A percentile compares a stretch with the other conserved stretches of the same genome.
Evolutionary conservation across 768 basidiomycete species (phyloP).

Genomic region (Tulasnella sp.): DNA sequence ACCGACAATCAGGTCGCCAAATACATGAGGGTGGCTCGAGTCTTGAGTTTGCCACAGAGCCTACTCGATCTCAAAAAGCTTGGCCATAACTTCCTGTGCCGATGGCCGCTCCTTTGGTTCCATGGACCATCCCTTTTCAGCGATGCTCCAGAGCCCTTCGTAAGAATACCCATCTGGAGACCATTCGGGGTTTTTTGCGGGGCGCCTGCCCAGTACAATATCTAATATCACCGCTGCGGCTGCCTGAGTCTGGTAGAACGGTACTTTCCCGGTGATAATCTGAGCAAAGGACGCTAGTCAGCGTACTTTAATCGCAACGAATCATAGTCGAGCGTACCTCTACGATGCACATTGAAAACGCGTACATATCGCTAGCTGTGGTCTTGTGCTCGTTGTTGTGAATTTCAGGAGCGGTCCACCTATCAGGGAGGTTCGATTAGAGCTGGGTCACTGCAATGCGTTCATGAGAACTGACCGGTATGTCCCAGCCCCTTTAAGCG

Average conservation of each 20-base stretch:
- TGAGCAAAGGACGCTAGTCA: background rate
- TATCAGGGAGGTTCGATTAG: background rate
- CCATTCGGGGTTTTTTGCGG: background rate
- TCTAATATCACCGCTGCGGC: background rate
- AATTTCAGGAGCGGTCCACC: conserved; percentile 13
- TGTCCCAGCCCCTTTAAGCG: conserved; percentile 7
- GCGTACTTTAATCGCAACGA: background rate
- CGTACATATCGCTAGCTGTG: conserved; percentile 10
- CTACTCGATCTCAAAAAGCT: conserved; percentile 4
- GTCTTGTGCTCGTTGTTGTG: conserved; percentile 8
- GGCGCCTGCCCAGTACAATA: conserved; percentile 2
- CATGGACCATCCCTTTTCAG: background rate
- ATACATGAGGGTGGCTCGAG: background rate
- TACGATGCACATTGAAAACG: conserved; percentile 19
- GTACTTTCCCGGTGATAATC: conserved; percentile 8
- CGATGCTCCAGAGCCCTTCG: conserved; percentile 6
- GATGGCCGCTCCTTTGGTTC: background rate
- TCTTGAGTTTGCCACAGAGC: background rate
- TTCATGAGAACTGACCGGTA: background rate
- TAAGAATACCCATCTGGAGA: conserved; percentile 13
- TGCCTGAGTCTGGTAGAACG: background rate
- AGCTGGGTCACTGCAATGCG: background rate
- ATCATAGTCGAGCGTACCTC: conserved; percentile 13
- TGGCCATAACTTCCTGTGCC: background rate
- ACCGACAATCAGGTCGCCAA: background rate